Conservation (phyloP, 306 rosid species). For the Cucumis cinereus region DNA sequence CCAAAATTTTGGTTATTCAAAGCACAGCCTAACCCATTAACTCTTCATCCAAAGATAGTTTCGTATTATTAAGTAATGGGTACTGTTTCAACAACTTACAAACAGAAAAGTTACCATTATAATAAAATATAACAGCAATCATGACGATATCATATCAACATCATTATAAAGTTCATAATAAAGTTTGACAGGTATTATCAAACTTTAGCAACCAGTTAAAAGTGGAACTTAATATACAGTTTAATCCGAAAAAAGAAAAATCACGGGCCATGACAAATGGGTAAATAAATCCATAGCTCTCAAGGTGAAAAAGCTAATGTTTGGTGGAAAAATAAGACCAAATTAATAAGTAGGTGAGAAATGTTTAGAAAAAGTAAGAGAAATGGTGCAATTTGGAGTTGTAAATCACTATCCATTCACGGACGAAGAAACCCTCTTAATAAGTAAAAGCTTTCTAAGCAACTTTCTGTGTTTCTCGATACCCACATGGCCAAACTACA, state of each 20-base stretch:
- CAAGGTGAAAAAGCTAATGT: background rate
- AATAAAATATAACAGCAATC: background rate
- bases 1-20: background rate
- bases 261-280: background rate
- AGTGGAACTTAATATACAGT: background rate
- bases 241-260: background rate
- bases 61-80: background rate
- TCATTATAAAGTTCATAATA: background rate
- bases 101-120: background rate
- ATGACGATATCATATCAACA: background rate
- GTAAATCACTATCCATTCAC: constrained; percentile 5
- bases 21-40: background rate
- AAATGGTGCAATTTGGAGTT: background rate
- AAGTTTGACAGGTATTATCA: background rate
- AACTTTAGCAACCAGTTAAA: background rate
- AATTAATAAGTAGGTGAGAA: background rate
- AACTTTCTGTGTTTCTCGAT: background rate
- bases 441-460: background rate
- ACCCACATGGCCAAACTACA: background rate
- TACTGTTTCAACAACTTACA: background rate
- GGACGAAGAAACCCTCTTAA: background rate
- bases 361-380: background rate
- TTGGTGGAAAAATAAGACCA: background rate
- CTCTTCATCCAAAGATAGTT: background rate
- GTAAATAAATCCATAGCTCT: background rate